phyloP scores from a whole-genome alignment of 2,329 filamentous ascomycete genomes.

The Cercospora citrullina region DNA sequence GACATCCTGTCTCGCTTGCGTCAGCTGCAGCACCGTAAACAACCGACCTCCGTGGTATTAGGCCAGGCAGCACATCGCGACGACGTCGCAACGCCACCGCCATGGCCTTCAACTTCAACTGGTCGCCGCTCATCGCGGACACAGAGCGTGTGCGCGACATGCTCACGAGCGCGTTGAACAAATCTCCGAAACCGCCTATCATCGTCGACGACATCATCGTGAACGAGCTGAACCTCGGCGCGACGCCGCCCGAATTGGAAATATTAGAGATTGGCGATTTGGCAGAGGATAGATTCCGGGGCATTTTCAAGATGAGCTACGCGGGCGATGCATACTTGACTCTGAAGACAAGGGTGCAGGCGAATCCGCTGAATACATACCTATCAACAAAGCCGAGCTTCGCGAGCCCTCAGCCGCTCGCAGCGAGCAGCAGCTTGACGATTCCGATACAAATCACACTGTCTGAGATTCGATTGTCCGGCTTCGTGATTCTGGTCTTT shows the following conservation, averaged over 20 bases:
- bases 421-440: slow-evolving; percentile 86
- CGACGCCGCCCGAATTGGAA: slow-evolving; percentile 89
- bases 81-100: slow-evolving; percentile 3
- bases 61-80: not conserved
- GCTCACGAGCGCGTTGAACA: slow-evolving; percentile 92
- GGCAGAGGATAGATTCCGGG: slow-evolving; percentile 92
- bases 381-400: slow-evolving; percentile 88
- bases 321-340: slow-evolving; percentile 93
- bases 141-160: slow-evolving; percentile 89
- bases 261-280: slow-evolving; percentile 97
- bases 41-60: not conserved
- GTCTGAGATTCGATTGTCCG: slow-evolving; percentile 91
- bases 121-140: slow-evolving; percentile 97
- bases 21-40: slow-evolving; percentile 5
- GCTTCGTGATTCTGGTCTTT: slow-evolving; percentile 96
- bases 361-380: slow-evolving; percentile 95
- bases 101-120: slow-evolving; percentile 99
- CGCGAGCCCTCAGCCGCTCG: slow-evolving; percentile 87
- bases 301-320: slow-evolving; percentile 99
- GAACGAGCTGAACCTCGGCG: slow-evolving; percentile 94
- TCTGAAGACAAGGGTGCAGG: slow-evolving; percentile 92
- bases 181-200: slow-evolving; percentile 95
- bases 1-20: slow-evolving; percentile 8
- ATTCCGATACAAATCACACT: slow-evolving; percentile 97
- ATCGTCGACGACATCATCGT: slow-evolving; percentile 99